Base-by-base conservation (phyloP, 805 yeast genomes). In the Zygoascus ofunaensis region DNA sequence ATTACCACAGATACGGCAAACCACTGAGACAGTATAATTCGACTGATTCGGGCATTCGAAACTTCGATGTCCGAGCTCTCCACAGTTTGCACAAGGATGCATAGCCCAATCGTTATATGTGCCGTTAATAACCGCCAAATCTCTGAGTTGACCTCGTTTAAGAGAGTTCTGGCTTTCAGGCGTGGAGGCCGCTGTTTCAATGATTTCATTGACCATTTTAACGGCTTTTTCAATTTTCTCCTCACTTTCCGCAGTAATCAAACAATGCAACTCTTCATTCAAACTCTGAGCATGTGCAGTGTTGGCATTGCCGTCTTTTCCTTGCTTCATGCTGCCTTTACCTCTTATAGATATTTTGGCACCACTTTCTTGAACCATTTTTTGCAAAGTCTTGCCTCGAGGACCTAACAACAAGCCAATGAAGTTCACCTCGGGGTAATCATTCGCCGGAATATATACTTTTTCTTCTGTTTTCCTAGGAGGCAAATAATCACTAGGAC, bases 91-190 rank as follows among this genome's bases (percentile, higher is more conserved):
- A 59, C 90, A 82, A 46, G 72, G 77, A 40, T 74, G 79, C 51
- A 82, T 90, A 4, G 17, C 37, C 43, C 43, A 41, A 55, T 85
- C 94, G 44, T 97, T 74, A 39, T 87, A 69, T 0, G 98, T 92
- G 63, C 99, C 99, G 65, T 92, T 94, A 45, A 92, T 70, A 20
- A 85, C 82, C 0, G 99, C 99, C 55, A 92, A 71, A 57, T 90
- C 95, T 51, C 95, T 74, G 48, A 92, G 71, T 62, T 92, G 99
- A 37, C 82, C 86, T 47, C 97, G 71, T 57, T 92, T 92, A 60
- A 85, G 71, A 50, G 87, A 95, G 62, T 90, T 92, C 59, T 86
- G 94, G 1, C 95, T 96, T 50, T 83, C 90, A 1, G 98, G 98
- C 0, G 94, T 79, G 17, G 79, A 72, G 1, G 89, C 83, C 0